Conservation (phyloP, 306 rosid genomes). For the Astragalus membranaceus region DNA sequence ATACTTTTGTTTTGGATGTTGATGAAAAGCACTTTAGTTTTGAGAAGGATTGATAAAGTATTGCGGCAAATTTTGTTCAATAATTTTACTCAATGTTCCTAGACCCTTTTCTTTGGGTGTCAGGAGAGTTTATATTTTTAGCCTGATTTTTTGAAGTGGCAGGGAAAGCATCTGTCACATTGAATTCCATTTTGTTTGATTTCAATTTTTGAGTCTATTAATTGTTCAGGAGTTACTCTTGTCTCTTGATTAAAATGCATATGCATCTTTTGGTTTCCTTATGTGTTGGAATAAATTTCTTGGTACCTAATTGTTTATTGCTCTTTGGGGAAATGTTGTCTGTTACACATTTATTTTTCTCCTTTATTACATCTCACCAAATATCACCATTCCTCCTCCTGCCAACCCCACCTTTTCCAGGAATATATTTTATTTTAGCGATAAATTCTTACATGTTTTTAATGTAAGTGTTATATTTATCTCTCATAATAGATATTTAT, state of each 20-base stretch:
- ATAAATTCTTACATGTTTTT: too few relatives aligned
- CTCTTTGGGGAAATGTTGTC: not conserved
- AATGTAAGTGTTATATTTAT: too few relatives aligned
- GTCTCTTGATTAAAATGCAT: not conserved
- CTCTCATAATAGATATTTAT: too few relatives aligned
- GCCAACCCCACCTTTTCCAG: too few relatives aligned
- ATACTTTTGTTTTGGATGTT: slow-evolving; percentile 28
- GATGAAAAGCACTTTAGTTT: slow-evolving; percentile 39
- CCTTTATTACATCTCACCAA: too few relatives aligned
- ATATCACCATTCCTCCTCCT: too few relatives aligned
- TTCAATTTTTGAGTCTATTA: slow-evolving; percentile 2
- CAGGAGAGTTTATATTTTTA: slow-evolving; percentile 21
- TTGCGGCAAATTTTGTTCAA: slow-evolving; percentile 46
- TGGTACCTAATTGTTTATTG: not conserved
- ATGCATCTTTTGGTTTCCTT: not conserved
- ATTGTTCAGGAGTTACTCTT: not conserved
- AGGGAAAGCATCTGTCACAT: slow-evolving; percentile 21
- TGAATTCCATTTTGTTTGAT: slow-evolving; percentile 20
- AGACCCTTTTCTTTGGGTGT: slow-evolving; percentile 10
- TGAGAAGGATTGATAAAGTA: slow-evolving; percentile 15
- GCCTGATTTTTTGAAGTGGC: slow-evolving; percentile 35
- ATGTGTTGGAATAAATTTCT: not conserved
- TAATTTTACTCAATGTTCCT: slow-evolving; percentile 51
- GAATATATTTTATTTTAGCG: too few relatives aligned
- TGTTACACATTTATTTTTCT: not conserved